A percentile compares a stretch with the other conserved stretches of the same genome.
These are phyloP conservation scores for Phytophthora litchii DNA, from an alignment of 352 stramenopile species.

Conservation along the genomic window DNA sequence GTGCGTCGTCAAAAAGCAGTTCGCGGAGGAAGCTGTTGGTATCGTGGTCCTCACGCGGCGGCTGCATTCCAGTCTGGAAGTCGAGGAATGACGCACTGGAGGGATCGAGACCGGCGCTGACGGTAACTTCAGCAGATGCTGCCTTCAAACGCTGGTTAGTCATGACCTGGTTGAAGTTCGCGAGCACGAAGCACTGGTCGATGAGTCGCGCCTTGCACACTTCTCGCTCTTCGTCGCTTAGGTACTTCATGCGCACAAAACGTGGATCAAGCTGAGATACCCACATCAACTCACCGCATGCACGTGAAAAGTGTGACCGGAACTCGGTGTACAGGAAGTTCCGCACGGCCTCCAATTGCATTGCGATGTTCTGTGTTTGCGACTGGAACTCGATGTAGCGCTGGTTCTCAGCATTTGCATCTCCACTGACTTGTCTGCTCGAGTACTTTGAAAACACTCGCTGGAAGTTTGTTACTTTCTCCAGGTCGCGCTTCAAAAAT, in stretches of 20 bases:
- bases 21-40: conserved; percentile 54
- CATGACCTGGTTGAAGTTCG: conserved; percentile 46
- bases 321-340: conserved; percentile 49
- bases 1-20: conserved; percentile 52
- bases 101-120: conserved; percentile 23
- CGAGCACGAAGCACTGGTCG: conserved; percentile 46
- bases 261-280: conserved; percentile 56
- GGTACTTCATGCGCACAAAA: conserved; percentile 56
- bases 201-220: conserved; percentile 44
- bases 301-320: conserved; percentile 39
- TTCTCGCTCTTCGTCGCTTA: conserved; percentile 50
- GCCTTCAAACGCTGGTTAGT: conserved; percentile 40
- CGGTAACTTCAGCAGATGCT: conserved; percentile 7
- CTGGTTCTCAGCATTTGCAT: conserved; percentile 2
- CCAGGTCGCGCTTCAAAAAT: conserved; percentile 53
- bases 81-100: conserved; percentile 42
- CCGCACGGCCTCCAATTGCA: conserved; percentile 37
- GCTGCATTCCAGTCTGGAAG: conserved; percentile 32
- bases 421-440: conserved; percentile 4
- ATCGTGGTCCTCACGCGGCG: conserved; percentile 51
- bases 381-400: conserved; percentile 13
- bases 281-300: conserved; percentile 51
- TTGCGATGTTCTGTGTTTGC: conserved; percentile 36
- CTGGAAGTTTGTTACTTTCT: conserved; percentile 52
- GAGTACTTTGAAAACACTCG: conserved; percentile 42